Conservation (phyloP, 495 filamentous ascomycete species). For the Talaromyces borbonicus region DNA sequence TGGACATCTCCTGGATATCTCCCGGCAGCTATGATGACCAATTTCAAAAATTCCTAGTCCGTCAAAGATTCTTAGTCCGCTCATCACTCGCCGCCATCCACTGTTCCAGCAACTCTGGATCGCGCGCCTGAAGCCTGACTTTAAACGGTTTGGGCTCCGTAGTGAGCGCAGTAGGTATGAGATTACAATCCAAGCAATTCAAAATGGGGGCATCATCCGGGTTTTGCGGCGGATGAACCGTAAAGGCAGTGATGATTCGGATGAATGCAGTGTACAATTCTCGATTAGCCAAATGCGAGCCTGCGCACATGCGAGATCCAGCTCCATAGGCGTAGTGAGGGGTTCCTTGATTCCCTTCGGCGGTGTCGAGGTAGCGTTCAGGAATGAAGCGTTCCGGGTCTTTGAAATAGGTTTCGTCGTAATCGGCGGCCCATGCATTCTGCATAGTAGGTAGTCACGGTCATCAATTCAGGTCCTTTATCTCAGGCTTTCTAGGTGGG, state of each 20-base stretch:
- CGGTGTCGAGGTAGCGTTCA: conserved; percentile 53
- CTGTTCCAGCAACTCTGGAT: conserved; percentile 29
- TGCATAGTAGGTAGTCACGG: no score
- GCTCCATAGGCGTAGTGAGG: conserved; percentile 64
- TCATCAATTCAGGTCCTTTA: conserved; percentile 1
- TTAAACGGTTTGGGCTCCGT: conserved; percentile 66
- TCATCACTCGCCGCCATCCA: conserved; percentile 50
- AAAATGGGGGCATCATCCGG: conserved; percentile 43
- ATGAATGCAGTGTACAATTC: conserved; percentile 60
- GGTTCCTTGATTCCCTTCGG: conserved; percentile 45
- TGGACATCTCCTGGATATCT: no score
- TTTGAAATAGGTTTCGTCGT: conserved; percentile 56
- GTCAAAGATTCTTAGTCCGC: conserved; percentile 45
- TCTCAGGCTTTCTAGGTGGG: no score
- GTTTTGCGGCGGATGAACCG: conserved; percentile 33
- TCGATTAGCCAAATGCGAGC: conserved; percentile 57
- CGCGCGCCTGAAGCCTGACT: conserved; percentile 40
- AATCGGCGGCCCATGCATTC: conserved; percentile 63
- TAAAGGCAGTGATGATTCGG: conserved; percentile 57
- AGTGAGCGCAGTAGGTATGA: conserved; percentile 53
- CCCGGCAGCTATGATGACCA: no score
- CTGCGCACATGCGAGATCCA: conserved; percentile 63
- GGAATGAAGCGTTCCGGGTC: conserved; percentile 48
- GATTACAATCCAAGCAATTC: conserved; percentile 53
- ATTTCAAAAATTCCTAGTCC: no score